A percentile compares a stretch with the other conserved stretches of the same genome.
Evolutionary conservation across 805 yeast genomes (phyloP).

Genomic region (Metschnikowia shivogae): DNA sequence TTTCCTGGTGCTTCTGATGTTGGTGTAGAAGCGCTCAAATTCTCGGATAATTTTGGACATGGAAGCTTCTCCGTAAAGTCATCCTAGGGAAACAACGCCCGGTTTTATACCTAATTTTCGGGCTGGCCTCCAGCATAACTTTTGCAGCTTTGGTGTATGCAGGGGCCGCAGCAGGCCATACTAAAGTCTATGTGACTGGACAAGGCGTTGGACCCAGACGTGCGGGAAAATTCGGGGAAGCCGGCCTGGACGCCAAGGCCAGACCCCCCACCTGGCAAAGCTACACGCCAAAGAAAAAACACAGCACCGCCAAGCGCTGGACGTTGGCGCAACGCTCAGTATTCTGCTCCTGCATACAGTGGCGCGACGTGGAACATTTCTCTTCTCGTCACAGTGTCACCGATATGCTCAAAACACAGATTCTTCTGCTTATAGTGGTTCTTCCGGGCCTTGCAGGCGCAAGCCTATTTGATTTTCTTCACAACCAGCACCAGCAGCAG

Average conservation of each 20-base stretch:
- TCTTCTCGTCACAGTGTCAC: background rate
- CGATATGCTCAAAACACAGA: conserved; percentile 7
- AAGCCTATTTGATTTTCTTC: conserved; percentile 33
- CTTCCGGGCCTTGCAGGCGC: conserved; percentile 23
- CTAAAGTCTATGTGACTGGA: too few species aligned
- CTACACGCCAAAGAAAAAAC: too few species aligned
- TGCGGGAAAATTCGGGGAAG: too few species aligned
- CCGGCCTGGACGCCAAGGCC: too few species aligned
- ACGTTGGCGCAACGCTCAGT: too few species aligned
- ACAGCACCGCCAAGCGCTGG: too few species aligned
- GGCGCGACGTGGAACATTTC: conserved; percentile 3
- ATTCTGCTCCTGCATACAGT: background rate
- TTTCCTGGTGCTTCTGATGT: background rate
- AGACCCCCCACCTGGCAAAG: too few species aligned
- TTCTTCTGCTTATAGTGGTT: conserved; percentile 4
- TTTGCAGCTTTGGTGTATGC: conserved; percentile 1
- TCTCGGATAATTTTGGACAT: background rate
- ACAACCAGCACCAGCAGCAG: conserved; percentile 13
- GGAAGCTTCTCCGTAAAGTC: too few species aligned
- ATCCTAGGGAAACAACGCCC: background rate
- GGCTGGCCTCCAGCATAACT: background rate
- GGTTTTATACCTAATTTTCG: background rate
- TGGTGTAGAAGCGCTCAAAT: background rate
- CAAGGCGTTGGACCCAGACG: too few species aligned
- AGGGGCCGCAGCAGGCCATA: background rate